A percentile compares a stretch with the other conserved stretches of the same genome.
Evolutionary conservation across 2,329 filamentous ascomycete genomes (phyloP).

Genomic region (Sporothrix sp.): DNA sequence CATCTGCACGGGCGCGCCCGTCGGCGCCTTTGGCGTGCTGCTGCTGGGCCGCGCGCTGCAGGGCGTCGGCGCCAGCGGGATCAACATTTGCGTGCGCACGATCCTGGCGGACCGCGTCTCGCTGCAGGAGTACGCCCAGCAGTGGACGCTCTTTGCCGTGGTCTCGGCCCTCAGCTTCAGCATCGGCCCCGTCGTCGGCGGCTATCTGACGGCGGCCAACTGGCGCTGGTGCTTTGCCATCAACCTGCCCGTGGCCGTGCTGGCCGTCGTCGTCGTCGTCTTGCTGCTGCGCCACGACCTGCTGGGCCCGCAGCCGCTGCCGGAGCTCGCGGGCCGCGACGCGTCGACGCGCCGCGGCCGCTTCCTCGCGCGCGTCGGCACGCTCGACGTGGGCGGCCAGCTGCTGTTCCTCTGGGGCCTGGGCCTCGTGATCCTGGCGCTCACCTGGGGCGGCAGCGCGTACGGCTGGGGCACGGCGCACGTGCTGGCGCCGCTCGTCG

Average conservation of each 20-base stretch:
- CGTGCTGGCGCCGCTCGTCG: conserved; percentile 39
- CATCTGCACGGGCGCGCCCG: conserved; percentile 49
- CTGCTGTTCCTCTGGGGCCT: conserved; percentile 46
- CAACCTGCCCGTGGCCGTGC: conserved; percentile 35
- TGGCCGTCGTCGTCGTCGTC: conserved; percentile 43
- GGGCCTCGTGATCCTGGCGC: conserved; percentile 42
- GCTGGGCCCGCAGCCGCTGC: conserved; percentile 35
- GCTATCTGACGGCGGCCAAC: conserved; percentile 40
- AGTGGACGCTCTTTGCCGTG: conserved; percentile 52
- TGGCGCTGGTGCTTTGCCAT: conserved; percentile 55
- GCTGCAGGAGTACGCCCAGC: conserved; percentile 49
- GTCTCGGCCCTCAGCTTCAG: conserved; percentile 50
- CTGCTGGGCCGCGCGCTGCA: conserved; percentile 54
- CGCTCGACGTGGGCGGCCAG: conserved; percentile 47
- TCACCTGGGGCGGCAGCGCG: conserved; percentile 46
- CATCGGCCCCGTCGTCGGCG: conserved; percentile 53
- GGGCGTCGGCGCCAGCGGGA: conserved; percentile 50
- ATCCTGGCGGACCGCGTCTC: conserved; percentile 55
- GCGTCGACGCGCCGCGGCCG: conserved; percentile 17
- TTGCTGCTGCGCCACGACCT: conserved; percentile 49
- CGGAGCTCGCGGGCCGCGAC: conserved; percentile 1
- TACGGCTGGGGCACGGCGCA: conserved; percentile 41
- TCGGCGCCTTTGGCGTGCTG: conserved; percentile 45
- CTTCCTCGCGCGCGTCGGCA: conserved; percentile 38
- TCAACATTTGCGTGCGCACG: conserved; percentile 50